Percentiles rank a stretch among this genome's conserved stretches.
Evolutionary conservation across 2,329 filamentous ascomycete species (phyloP).

Genomic region (Chrysoporthe deuterocubensis): DNA sequence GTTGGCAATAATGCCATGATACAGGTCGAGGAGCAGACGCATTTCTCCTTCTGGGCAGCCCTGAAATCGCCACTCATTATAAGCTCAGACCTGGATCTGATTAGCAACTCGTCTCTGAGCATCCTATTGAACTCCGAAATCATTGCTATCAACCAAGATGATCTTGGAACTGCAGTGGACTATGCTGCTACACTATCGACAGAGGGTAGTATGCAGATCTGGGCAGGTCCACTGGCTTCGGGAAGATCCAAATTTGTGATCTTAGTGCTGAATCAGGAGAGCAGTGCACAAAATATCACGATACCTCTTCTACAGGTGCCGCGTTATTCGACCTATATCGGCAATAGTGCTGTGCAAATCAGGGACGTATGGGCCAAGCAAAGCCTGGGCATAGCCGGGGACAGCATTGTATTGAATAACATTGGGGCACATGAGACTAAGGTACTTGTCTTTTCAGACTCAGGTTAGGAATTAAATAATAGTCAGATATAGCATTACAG

Average conservation of each 20-base stretch:
- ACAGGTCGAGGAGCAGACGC: constrained; percentile 17
- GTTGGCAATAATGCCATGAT: constrained; percentile 17
- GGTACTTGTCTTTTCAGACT: background rate
- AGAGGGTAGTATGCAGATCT: background rate
- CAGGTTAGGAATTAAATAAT: background rate
- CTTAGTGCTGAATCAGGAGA: background rate
- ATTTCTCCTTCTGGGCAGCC: constrained; percentile 19
- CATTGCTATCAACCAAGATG: constrained; percentile 23
- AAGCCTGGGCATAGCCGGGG: background rate
- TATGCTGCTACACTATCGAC: background rate
- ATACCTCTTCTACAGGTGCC: background rate
- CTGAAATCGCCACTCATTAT: constrained; percentile 18
- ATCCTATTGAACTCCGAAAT: constrained; percentile 18
- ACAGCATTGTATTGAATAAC: background rate
- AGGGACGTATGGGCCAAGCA: background rate
- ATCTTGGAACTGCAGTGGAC: background rate
- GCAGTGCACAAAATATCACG: background rate
- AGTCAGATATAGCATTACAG: background rate
- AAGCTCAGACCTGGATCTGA: constrained; percentile 12
- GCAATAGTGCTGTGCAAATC: background rate
- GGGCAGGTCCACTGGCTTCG: background rate
- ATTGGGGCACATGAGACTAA: background rate
- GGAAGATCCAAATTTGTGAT: background rate
- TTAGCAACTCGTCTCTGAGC: constrained; percentile 8
- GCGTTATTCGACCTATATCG: background rate